A percentile compares a stretch with the other conserved stretches of the same genome.
Evolutionary conservation across 116 monocot species (phyloP).

Genomic region (Phalaenopsis hybrid): DNA sequence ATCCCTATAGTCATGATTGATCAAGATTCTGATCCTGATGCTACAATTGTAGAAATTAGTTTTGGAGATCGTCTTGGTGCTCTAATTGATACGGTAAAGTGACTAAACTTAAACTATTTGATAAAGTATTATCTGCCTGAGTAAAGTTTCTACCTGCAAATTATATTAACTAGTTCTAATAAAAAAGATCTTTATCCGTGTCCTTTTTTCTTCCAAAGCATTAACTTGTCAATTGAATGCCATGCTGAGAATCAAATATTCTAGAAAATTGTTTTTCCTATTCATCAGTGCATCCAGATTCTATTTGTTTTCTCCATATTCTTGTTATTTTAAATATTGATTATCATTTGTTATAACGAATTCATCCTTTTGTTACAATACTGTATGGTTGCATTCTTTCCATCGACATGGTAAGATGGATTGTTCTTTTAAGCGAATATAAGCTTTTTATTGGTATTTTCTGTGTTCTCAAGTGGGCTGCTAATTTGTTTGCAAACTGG

Average conservation of each 20-base stretch:
- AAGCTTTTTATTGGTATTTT: background rate
- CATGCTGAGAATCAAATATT: background rate
- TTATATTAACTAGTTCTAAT: background rate
- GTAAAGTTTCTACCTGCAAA: background rate
- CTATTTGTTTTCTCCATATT: background rate
- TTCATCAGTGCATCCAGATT: background rate
- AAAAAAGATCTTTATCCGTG: background rate
- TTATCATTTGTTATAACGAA: background rate
- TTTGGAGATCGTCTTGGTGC: constrained; percentile 96
- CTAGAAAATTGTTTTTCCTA: background rate
- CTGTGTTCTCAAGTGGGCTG: background rate
- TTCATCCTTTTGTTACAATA: background rate
- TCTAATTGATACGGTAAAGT: constrained; percentile 74
- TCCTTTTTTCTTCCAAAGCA: background rate
- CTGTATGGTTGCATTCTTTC: background rate
- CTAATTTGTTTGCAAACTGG: background rate
- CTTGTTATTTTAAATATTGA: background rate
- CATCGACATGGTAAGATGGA: background rate
- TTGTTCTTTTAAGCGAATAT: background rate
- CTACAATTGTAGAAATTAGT: constrained; percentile 81
- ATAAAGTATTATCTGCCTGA: background rate
- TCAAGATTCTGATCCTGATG: constrained; percentile 83
- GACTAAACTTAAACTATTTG: background rate
- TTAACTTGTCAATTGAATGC: background rate
- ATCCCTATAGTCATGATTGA: constrained; percentile 77